Base-by-base conservation (phyloP, 106 monocot species). In the Dioscorea zingiberensis region DNA sequence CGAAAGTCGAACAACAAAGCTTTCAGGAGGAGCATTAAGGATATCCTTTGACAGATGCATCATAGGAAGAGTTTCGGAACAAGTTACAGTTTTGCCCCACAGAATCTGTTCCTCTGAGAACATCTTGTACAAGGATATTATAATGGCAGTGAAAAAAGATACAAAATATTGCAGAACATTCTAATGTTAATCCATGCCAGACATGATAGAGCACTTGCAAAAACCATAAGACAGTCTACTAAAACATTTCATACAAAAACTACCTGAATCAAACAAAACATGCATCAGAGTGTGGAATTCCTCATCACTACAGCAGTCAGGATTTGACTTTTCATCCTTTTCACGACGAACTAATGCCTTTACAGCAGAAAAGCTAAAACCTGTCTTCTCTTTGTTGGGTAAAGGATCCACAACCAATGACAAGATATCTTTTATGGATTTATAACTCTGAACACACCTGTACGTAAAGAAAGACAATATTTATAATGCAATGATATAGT, bases 301-400 rank as follows among this genome's bases (percentile, higher is more conserved):
- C 22, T 80, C 76, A 67, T 78, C 64, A 32, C 38, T 28, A 48
- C 18, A 68, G 14, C 60, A 71, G 16, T 71, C 63, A 46, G 66
- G 47, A 67, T 27, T 69, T 1, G 51, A 71, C 65, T 77, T 92
- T 13, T 85, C 93, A 25, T 82, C 88, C 67, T 85, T 93, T 60
- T 93, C 93, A 26, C 89, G 74, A 68, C 70, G 75, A 53, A 93
- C 80, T 58, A 93, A 51, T 66, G 85, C 85, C 63, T 89, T 93
- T 25, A 93, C 85, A 63, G 63, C 76, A 70, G 85, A 81, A 59
- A 93, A 85, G 30, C 76, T 80, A 70, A 81, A 73, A 60, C 85
- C 73, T 14, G 72, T n/a, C 64, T 81, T 93, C 29, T 88, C 93
- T 55, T 73, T 87, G 3, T 67, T 29, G 19, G 60, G 60, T 68